phyloP scores from a whole-genome alignment of 2,329 filamentous ascomycete genomes.

The Ascochyta rabiei region DNA sequence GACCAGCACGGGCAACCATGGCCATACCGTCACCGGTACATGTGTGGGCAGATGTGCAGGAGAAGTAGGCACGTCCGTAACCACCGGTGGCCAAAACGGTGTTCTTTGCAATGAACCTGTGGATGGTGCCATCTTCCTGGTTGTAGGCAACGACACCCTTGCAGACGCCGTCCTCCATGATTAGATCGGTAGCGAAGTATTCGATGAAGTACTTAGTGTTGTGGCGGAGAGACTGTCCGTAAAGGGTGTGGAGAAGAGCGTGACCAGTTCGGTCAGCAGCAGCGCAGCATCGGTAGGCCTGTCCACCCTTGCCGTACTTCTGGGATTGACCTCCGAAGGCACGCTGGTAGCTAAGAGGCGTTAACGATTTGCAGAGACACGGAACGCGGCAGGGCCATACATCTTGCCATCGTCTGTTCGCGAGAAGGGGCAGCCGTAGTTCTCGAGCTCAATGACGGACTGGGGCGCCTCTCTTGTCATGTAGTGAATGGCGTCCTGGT shows the following conservation, averaged over 20 bases:
- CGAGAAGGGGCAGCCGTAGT: slow-evolving; percentile 96
- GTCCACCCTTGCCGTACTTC: slow-evolving; percentile 93
- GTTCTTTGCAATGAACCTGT: slow-evolving; percentile 95
- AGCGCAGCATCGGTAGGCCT: slow-evolving; percentile 96
- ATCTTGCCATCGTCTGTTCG: slow-evolving; percentile 96
- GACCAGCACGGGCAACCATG: slow-evolving; percentile 96
- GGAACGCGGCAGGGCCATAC: slow-evolving; percentile 51
- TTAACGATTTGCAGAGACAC: slow-evolving; percentile 9
- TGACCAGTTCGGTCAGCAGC: slow-evolving; percentile 97
- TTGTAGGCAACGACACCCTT: slow-evolving; percentile 97
- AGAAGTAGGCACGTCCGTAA: slow-evolving; percentile 98
- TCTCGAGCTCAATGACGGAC: slow-evolving; percentile 92
- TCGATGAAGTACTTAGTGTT: slow-evolving; percentile 99
- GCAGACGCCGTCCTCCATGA: slow-evolving; percentile 97
- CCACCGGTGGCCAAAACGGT: slow-evolving; percentile 96
- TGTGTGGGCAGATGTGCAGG: slow-evolving; percentile 96
- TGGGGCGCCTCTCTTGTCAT: slow-evolving; percentile 95
- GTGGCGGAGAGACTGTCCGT: slow-evolving; percentile 94
- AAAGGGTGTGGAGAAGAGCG: slow-evolving; percentile 96
- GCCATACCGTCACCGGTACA: slow-evolving; percentile 99
- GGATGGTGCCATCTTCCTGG: slow-evolving; percentile 96
- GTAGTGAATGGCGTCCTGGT: slow-evolving; percentile 98
- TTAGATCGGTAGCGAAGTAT: slow-evolving; percentile 94
- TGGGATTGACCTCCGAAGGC: slow-evolving; percentile 98
- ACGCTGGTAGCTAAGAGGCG: slow-evolving; percentile 77